Evolutionary conservation across 2,329 filamentous ascomycete genomes (phyloP), one percentile per base, ranked within the genome.

Genomic region (Onygenales sp.): DNA sequence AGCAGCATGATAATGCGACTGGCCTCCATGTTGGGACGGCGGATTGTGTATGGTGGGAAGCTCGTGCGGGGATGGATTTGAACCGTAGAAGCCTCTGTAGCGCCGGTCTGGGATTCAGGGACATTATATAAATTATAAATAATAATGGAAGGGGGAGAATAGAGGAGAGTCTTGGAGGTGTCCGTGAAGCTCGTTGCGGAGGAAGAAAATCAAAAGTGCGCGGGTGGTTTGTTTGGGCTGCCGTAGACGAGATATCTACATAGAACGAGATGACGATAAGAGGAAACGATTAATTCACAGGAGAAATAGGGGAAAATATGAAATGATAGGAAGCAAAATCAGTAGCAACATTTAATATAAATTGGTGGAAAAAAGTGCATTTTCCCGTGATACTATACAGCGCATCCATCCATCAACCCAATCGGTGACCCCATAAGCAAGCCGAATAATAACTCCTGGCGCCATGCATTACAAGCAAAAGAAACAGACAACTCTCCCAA

Each of bases 371-470:
- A 9, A 37, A 2, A 8, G 14, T 21, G 21, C 9, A 11, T 37
- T 36, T 14, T 33, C 17, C 33, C 27, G 10, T 13, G 45, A 5
- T 3, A 32, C 8, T 47, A 48, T 48, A 37, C 14, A 37, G 33
- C 33, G 5, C 33, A 14, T 10, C 36, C n/a, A 37, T 3, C 9
- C 45, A 48, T 31, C 6, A 1, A 48, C 33, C 9, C 27, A 13
- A 14, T 11, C 14, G 39, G 32, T 14, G 17, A 27, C 21, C 21
- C 21, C 21, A 42, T n/a, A 42, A 39, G 37, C 33, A 56, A 56
- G 37, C 50, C 37, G 42, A 11, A 49, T 49, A 34, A 51, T 51
- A 54, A 52, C 42, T 33, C 60, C 60, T 56, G 61, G 56, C 60
- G 44, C 60, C 58, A 49, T 62, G 49, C 57, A 56, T 49, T 4